Base-by-base conservation (phyloP, 2,329 filamentous ascomycete species). In the Beauveria caledonica region DNA sequence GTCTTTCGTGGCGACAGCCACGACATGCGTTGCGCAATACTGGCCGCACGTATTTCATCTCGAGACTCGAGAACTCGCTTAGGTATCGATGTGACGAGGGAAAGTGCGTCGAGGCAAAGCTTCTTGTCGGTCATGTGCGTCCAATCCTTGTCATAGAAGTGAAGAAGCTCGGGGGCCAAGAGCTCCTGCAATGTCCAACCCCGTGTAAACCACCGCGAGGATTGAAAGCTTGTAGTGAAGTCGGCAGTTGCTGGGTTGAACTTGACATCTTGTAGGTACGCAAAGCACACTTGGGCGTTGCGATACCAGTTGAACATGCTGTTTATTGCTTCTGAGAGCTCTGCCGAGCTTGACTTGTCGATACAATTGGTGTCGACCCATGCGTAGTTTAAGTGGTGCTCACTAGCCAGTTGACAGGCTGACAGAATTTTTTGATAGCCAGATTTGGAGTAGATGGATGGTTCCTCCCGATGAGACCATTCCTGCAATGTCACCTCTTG, bases 311-410 rank as follows among this genome's bases (percentile, higher is more conserved):
- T 23, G 42, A 44, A 54, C 51, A 54, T 54, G 51, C 21, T 42
- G 9, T 54, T 54, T 9, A 54, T 54, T 17, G 51, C 51, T 29
- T 54, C 51, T 1, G 19, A 44, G 15, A 54, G 51, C 51, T 54
- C 51, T 9, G 51, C 51, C 13, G 51, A 54, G 51, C 51, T 54
- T 5, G 36, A 42, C 51, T 54, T 54, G 36, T 54, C 51, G 36
- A 54, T 54, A 17, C 36, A 54, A 15, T 27, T 54, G 0, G 67
- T 70, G 11, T 71, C 68, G 19, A 66, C 62, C 69, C 69, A 71
- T 1, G 66, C 62, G 62, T 66, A 70, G 6, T 60, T 42, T 52
- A 66, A 67, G 3, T 63, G n/a, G n/a, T 15, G 15, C 17, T 40
- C 17, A 5, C n/a, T 33, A 15, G 48, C 48, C 7, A 52, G 48